Conservation (phyloP, 73 alveolate genomes). For the Symbiodinium pilosum region DNA sequence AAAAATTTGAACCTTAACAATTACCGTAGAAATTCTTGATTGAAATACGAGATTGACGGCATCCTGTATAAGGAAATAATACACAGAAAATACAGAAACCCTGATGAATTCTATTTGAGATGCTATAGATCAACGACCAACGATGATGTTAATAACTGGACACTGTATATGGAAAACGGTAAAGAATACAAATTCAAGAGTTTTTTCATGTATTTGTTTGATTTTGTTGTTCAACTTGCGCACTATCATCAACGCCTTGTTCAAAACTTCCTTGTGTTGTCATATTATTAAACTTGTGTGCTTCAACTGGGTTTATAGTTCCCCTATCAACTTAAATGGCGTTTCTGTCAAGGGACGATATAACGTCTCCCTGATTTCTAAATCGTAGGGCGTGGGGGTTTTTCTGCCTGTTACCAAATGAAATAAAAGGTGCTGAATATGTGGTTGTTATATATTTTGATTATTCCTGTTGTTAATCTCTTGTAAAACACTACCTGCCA, state of each 20-base stretch:
- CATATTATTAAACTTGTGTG: not conserved
- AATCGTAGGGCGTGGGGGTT: not conserved
- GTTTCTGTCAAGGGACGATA: not conserved
- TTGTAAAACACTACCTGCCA: no score
- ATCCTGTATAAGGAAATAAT: no score
- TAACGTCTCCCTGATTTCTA: not conserved
- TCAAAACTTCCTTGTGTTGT: not conserved
- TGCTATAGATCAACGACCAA: no score
- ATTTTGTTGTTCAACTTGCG: not conserved
- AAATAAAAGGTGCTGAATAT: not conserved
- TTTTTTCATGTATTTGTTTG: not conserved
- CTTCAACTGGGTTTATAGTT: not conserved
- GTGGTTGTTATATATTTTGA: not conserved
- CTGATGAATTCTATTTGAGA: no score
- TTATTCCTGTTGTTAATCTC: no score
- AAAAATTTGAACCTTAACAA: no score
- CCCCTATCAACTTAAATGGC: not conserved
- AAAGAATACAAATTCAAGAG: not conserved
- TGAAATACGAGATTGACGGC: no score
- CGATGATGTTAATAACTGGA: no score
- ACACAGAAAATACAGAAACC: no score
- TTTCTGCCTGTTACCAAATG: not conserved
- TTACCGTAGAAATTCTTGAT: no score
- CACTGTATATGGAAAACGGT: no score
- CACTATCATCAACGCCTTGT: not conserved